Evolutionary conservation across 345 rosid genomes (phyloP).

Genomic region (Brassica juncea): DNA sequence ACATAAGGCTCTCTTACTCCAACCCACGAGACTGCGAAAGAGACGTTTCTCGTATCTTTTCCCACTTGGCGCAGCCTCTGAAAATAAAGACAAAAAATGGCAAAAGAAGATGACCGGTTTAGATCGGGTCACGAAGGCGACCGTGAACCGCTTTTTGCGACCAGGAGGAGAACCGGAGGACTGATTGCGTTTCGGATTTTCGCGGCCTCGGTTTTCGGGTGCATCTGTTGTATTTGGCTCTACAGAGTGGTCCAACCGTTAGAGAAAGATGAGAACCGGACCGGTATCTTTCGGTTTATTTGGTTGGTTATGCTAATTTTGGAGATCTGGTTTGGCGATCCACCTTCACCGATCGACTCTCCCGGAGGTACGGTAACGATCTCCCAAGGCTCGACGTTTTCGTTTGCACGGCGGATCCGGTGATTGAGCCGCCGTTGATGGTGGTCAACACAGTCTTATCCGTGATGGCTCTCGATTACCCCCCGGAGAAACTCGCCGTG

Average conservation of each 20-base stretch:
- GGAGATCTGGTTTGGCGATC: conserved; percentile 41
- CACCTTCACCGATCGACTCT: conserved; percentile 49
- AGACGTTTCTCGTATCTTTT: not conserved
- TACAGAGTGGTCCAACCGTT: conserved; percentile 38
- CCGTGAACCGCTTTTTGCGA: conserved; percentile 34
- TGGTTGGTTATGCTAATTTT: conserved; percentile 52
- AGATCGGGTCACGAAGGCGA: not conserved
- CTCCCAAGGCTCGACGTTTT: conserved; percentile 67
- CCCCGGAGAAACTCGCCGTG: conserved; percentile 57
- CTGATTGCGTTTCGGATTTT: conserved; percentile 37
- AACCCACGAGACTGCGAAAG: not conserved
- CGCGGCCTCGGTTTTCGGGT: conserved; percentile 37
- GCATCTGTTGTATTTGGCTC: conserved; percentile 45
- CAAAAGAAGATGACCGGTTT: conserved; percentile 20
- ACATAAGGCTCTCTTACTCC: not conserved
- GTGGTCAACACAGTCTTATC: conserved; percentile 73
- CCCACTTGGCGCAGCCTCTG: not conserved
- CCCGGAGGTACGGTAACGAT: conserved; percentile 40
- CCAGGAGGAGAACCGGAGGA: conserved; percentile 28
- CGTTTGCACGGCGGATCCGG: conserved; percentile 70
- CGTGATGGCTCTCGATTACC: conserved; percentile 59
- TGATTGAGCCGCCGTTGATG: conserved; percentile 69
- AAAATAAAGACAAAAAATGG: not conserved
- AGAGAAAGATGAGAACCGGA: conserved; percentile 13
- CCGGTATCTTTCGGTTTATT: conserved; percentile 35